Evolutionary conservation across 805 yeast species (phyloP), one percentile per base, ranked within the genome.

Genomic region (Hanseniaspora meyeri): DNA sequence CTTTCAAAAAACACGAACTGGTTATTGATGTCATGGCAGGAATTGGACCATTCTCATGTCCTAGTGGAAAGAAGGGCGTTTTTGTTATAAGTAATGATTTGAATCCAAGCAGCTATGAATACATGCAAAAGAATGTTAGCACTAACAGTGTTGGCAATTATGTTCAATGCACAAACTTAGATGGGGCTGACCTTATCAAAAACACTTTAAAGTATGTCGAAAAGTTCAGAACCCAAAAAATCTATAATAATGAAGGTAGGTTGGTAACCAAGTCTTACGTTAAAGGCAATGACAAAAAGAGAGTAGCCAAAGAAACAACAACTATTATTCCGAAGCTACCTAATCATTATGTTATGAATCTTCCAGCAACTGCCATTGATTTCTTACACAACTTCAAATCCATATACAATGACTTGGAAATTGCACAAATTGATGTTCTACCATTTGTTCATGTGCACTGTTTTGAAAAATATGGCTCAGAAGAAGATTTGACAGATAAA

Each of bases 1-100:
- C 73, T 58, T 84, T 86, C 63, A 63, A 77, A 43, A 74, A 78
- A 4, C 84, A 85, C 10, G 85, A 84, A 58, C 85, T 88, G 7
- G 85, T 95, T 0, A 87, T 88, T 63, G 99, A 93, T 72, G 97
- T 89, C 0, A 87, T 95, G 80, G 97, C 96, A 0, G 99, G 99
- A 49, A 97, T 93, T 1, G 99, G 99, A 0, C 99, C 99, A 4
- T 93, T 95, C 72, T 91, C 95, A 1, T 80, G 93, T 1, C 99
- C 99, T 0, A 95, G 97, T 0, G 97, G 90, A 14, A 88, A 85
- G 68, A 87, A 84, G 59, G 77, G 78, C 16, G 85, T 82, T 11
- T 67, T 90, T 53, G 95, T 87, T 0, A 74, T 93, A 62, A 96
- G 97, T 11, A 93, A 90, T 66, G 99, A 93, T 68, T 74, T 93